Conservation (phyloP, 1,284 basidiomycete species). For the Sanguinoderma infundibulare region DNA sequence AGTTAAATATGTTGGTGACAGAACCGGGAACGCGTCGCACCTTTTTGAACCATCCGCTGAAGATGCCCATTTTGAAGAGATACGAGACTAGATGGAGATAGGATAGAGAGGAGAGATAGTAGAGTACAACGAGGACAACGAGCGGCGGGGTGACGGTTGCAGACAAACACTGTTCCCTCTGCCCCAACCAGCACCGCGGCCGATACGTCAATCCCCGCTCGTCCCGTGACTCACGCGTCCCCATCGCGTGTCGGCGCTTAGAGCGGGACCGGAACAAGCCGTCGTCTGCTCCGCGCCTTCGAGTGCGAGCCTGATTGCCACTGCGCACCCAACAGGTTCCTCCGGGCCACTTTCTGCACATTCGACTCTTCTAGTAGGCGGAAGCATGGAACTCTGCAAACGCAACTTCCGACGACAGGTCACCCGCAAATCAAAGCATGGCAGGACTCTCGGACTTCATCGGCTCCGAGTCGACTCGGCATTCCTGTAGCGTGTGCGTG, state of each 20-base stretch:
- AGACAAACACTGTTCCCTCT: slow-evolving; percentile 4
- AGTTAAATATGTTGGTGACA: background rate
- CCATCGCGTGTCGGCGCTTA: slow-evolving; percentile 2
- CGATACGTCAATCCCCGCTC: slow-evolving; percentile 17
- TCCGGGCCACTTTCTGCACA: too few species aligned
- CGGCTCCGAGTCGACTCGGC: too few species aligned
- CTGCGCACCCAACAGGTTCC: too few species aligned
- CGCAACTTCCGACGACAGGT: too few species aligned
- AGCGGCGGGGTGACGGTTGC: slow-evolving; percentile 17
- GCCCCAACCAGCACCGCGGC: background rate
- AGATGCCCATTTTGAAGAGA: slow-evolving; percentile 32
- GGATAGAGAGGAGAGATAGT: background rate
- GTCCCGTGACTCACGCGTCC: slow-evolving; percentile 18
- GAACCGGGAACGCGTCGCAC: slow-evolving; percentile 18
- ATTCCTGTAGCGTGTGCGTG: too few species aligned
- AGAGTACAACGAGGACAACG: slow-evolving; percentile 21
- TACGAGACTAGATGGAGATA: background rate
- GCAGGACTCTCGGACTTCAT: too few species aligned
- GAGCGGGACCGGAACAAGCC: background rate
- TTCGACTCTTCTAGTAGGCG: too few species aligned
- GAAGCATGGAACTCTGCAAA: too few species aligned
- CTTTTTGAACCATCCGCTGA: slow-evolving; percentile 39
- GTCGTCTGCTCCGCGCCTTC: too few species aligned
- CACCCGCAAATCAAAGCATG: too few species aligned
- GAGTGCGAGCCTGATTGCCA: too few species aligned